Conservation (phyloP, 1,284 basidiomycete species). For the Fomes fomentarius region DNA sequence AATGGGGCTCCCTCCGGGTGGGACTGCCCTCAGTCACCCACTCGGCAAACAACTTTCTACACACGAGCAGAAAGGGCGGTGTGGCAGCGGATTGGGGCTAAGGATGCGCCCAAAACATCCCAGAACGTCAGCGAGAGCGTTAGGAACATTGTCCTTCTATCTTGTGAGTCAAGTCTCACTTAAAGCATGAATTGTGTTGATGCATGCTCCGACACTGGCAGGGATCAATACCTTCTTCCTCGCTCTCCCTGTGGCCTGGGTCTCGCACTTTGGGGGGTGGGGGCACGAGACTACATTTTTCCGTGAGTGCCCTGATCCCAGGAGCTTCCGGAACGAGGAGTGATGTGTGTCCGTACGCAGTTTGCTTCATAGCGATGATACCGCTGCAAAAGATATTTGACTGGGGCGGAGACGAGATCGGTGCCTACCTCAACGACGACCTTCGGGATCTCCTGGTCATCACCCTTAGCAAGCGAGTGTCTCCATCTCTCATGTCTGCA, state of each 20-base stretch:
- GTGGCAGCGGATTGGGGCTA: not conserved
- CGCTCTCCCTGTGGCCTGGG: too few relatives aligned
- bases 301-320: too few relatives aligned
- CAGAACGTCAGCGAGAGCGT: not conserved
- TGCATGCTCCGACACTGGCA: too few relatives aligned
- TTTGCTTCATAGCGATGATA: conserved; percentile 56
- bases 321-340: too few relatives aligned
- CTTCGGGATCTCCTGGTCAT: conserved; percentile 61
- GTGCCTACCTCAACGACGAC: conserved; percentile 53
- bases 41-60: too few relatives aligned
- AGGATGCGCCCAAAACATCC: not conserved
- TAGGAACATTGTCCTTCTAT: not conserved
- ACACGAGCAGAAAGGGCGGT: not conserved
- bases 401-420: conserved; percentile 63
- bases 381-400: conserved; percentile 61
- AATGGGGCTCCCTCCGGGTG: too few relatives aligned
- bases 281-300: too few relatives aligned
- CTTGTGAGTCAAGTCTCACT: not conserved
- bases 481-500: too few relatives aligned
- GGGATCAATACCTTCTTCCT: too few relatives aligned
- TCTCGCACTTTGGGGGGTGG: too few relatives aligned
- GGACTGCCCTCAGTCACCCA: too few relatives aligned
- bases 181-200: too few relatives aligned
- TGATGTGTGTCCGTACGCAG: conserved; percentile 31
- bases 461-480: conserved; percentile 60